Evolutionary conservation across 768 basidiomycete genomes (phyloP), one percentile per base, ranked within the genome.

Genomic region (Mycena amicta): DNA sequence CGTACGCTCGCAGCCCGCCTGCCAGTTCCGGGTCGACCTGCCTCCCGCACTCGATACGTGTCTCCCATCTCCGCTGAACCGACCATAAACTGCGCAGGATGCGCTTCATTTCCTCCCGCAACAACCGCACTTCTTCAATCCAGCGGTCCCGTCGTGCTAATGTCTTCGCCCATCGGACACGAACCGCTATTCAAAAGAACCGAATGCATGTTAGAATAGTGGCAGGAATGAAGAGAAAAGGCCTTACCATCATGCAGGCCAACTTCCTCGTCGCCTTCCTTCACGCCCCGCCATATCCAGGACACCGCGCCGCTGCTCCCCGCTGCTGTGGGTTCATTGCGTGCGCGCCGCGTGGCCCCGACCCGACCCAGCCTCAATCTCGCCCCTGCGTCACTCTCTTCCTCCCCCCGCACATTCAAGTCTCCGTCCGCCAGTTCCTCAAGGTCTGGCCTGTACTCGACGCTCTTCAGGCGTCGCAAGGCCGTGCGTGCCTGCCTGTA

Each of bases 101-200:
- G 0, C 58, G 27, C 4, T 45, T 25, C 68, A 67, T 68, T 40
- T 69, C 67, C 47, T 68, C 66, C 8, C 30, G 12, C 16, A 68
- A 40, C 8, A 68, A 27, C 3, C 26, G n/a, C n/a, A n/a, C n/a
- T n/a, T n/a, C n/a, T n/a, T n/a, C n/a, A n/a, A n/a, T n/a, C n/a
- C n/a, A n/a, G n/a, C n/a, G n/a, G n/a, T n/a, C n/a, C n/a, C n/a
- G n/a, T n/a, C n/a, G n/a, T n/a, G n/a, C n/a, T n/a, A n/a, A 22
- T 4, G 65, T 49, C 52, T 65, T 69, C 27, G 59, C 55, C 65
- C 65, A 69, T 30, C 64, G 64, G 8, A 68, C 62, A 8, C 55
- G 57, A 8, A 59, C 58, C 18, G 41, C 58, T 59, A 29, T 25
- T 15, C 33, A 37, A 8, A 8, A 37, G 8, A 18, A 8, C 33